These are phyloP conservation scores for Blastocystis sp. DNA, from an alignment of 352 stramenopile genomes.

Conservation along the genomic window DNA sequence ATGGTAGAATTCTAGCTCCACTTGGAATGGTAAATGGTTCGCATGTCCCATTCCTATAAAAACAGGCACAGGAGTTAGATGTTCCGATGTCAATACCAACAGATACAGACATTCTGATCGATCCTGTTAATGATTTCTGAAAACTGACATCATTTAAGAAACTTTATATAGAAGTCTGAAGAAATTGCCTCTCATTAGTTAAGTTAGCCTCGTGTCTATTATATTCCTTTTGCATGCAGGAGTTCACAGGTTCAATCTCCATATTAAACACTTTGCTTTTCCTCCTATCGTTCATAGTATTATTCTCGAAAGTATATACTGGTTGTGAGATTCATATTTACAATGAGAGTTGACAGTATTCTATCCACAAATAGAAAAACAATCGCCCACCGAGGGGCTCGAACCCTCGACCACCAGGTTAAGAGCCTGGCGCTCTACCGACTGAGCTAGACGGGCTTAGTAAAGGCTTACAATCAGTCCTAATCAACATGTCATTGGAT, in stretches of 20 bases:
- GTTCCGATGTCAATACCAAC: conserved; percentile 43
- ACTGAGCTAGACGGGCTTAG: conserved; percentile 51
- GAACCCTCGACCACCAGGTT: conserved; percentile 52
- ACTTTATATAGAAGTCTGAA: too few relatives aligned
- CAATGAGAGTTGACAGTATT: too few relatives aligned
- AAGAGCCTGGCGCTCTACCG: conserved; percentile 54
- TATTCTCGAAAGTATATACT: too few relatives aligned
- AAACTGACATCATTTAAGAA: too few relatives aligned
- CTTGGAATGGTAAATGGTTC: neutral
- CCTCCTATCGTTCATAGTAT: too few relatives aligned
- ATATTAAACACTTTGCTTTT: neutral
- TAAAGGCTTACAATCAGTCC: neutral
- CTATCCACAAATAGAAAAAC: neutral
- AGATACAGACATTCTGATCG: neutral
- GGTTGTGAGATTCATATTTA: neutral
- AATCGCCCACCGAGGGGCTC: conserved; percentile 47
- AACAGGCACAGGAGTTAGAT: neutral
- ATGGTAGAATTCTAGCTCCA: neutral
- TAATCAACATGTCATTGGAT: neutral
- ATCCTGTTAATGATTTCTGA: too few relatives aligned
- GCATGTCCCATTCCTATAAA: neutral
- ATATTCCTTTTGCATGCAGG: neutral
- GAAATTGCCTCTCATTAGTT: neutral
- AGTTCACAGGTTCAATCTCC: conserved; percentile 24
- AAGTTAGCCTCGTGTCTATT: conserved; percentile 17